A percentile compares a stretch with the other conserved stretches of the same genome.
phyloP scores from a whole-genome alignment of 768 basidiomycete species.

The Glaciozyma martinii region DNA sequence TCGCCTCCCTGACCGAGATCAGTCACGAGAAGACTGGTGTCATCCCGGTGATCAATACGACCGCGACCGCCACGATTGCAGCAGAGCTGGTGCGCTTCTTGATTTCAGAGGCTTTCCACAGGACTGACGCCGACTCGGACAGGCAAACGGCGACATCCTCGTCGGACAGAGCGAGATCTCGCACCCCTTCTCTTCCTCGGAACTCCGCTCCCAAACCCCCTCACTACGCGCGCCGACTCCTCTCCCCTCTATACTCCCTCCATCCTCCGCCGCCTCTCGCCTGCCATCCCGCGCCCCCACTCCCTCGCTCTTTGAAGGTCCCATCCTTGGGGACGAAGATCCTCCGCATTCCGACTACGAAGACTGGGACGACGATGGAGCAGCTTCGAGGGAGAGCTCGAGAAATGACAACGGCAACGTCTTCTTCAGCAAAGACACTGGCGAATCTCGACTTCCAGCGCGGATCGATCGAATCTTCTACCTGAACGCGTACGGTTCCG shows the following conservation, averaged over 20 bases:
- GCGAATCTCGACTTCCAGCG: background rate
- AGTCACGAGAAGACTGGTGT: constrained; percentile 73
- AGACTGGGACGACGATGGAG: constrained; percentile 13
- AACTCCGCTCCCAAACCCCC: background rate
- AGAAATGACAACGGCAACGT: background rate
- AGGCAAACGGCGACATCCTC: constrained; percentile 20
- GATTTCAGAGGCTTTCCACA: no score
- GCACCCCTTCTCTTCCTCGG: constrained; percentile 8
- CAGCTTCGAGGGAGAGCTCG: background rate
- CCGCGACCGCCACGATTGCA: constrained; percentile 90
- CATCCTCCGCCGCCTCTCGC: background rate
- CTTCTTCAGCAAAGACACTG: background rate
- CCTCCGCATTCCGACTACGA: constrained; percentile 20
- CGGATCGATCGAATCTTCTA: constrained; percentile 30
- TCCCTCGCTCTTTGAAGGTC: constrained; percentile 27
- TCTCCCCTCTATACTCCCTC: background rate
- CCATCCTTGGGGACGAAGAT: constrained; percentile 27
- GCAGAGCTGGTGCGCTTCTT: constrained; percentile 40
- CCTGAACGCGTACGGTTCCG: constrained; percentile 28
- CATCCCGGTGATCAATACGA: constrained; percentile 82
- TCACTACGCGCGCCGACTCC: background rate
- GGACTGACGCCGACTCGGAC: no score
- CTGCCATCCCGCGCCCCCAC: constrained; percentile 21
- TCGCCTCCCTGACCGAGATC: constrained; percentile 58
- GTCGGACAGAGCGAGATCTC: constrained; percentile 28